Base-by-base conservation (phyloP, 148 eudicot genomes). In the Camellia lanceoleosa region DNA sequence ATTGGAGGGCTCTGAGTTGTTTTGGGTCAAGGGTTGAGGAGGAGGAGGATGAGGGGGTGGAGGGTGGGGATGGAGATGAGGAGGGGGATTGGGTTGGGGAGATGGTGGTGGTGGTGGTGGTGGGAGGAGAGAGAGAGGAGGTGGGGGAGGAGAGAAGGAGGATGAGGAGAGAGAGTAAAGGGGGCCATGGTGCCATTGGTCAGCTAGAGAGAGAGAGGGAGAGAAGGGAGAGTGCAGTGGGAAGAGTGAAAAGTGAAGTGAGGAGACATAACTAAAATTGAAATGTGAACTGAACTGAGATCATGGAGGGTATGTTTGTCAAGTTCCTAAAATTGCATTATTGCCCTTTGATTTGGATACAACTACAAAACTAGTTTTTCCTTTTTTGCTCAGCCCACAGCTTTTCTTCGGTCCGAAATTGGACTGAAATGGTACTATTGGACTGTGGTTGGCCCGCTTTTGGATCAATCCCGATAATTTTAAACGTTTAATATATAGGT, bases 11-110 rank as follows among this genome's bases (percentile, higher is more conserved):
- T 79, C 70, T 79, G 44, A 91, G 72, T 71, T 94, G 95, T 74
- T 87, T 92, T 2, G 95, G 98, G 89, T 92, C 92, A 9, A 94
- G 97, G 4, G 93, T 79, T 47, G 91, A 72, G n/a, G 86, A 5
- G 41, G 89, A 71, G 41, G 62, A 14, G 0, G 79, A 5, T 4
- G 79, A 13, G 10, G 74, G 55, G 54, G 44, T 69, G 51, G 20
- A 68, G 12, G 51, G 81, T 14, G 15, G 80, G 68, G 56, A 70
- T 15, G 15, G 63, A 13, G 67, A 61, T 46, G 80, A 80, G 55
- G 81, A 20, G 16, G 81, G 41, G 18, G 83, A 13, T 60, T 78
- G 44, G 10, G 88, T 1, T n/a, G 89, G 42, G 2, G 81, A 12
- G 5, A 73, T 13, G 44, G 86, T 18, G 30, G 81, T 43, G 77